Evolutionary conservation across 169 alveolate genomes (phyloP).

Genomic region (Plasmodium knowlesi): DNA sequence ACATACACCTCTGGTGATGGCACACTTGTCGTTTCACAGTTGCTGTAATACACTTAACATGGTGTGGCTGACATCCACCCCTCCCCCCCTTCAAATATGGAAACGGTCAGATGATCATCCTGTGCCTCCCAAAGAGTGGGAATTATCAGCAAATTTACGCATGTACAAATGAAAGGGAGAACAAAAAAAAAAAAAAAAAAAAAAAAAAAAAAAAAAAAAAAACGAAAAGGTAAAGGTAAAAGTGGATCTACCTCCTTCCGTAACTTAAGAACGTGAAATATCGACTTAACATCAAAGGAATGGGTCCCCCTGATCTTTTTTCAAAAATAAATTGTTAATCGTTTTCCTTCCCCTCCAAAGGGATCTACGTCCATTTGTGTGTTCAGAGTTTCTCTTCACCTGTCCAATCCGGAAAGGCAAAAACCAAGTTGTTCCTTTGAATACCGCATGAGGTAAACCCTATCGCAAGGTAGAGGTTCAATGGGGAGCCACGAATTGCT

Average conservation of each 20-base stretch:
- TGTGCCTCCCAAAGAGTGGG: neutral
- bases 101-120: neutral
- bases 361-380: neutral
- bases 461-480: neutral
- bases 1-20: neutral
- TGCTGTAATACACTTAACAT: no score
- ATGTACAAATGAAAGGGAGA: neutral
- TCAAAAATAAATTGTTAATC: neutral
- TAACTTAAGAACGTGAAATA: neutral
- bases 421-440: neutral
- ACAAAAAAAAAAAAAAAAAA: no score
- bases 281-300: neutral
- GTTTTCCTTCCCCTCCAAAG: neutral
- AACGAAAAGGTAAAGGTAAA: neutral
- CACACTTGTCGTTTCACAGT: neutral
- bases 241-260: neutral
- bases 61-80: neutral
- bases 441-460: neutral
- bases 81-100: neutral
- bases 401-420: neutral
- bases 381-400: neutral
- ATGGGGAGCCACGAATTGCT: neutral
- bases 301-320: neutral
- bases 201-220: no score
- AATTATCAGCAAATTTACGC: neutral